Conservation (phyloP, 1,284 basidiomycete species). For the Cryptococcus sp. region DNA sequence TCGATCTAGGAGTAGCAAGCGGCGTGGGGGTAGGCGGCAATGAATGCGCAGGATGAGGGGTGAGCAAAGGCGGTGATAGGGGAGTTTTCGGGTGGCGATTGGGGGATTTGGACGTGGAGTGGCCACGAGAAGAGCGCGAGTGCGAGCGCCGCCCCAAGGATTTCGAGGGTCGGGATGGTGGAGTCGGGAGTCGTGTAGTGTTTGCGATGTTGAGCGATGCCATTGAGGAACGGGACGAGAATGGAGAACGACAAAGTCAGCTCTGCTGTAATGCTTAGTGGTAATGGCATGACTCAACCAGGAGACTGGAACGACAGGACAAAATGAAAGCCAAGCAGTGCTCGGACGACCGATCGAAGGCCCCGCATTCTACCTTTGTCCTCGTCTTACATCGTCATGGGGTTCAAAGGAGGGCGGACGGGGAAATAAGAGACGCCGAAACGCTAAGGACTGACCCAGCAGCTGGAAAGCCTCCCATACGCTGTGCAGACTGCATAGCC, state of each 20-base stretch:
- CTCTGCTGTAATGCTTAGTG: no score
- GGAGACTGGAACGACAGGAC: no score
- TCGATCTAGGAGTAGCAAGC: slow-evolving; percentile 1
- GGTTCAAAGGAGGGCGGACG: no score
- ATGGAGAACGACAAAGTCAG: background rate
- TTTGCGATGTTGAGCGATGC: background rate
- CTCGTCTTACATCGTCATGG: no score
- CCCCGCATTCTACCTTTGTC: no score
- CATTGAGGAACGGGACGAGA: background rate
- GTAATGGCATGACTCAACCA: no score
- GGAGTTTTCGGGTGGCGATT: slow-evolving; percentile 9
- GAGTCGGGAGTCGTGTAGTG: background rate
- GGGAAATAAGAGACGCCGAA: no score
- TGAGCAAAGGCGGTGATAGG: background rate
- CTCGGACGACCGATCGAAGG: no score
- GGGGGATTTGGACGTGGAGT: slow-evolving; percentile 1
- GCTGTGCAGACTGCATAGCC: slow-evolving; percentile 6
- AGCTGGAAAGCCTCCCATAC: slow-evolving; percentile 10
- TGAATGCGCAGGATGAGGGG: background rate
- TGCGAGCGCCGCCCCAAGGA: slow-evolving; percentile 1
- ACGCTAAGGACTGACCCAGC: slow-evolving; percentile 12
- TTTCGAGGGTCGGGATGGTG: background rate
- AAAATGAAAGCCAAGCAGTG: no score
- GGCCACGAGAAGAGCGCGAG: background rate
- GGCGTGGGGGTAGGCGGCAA: background rate